Conservation (phyloP, 75 land plant species). For the Selaginella moellendorffii region DNA sequence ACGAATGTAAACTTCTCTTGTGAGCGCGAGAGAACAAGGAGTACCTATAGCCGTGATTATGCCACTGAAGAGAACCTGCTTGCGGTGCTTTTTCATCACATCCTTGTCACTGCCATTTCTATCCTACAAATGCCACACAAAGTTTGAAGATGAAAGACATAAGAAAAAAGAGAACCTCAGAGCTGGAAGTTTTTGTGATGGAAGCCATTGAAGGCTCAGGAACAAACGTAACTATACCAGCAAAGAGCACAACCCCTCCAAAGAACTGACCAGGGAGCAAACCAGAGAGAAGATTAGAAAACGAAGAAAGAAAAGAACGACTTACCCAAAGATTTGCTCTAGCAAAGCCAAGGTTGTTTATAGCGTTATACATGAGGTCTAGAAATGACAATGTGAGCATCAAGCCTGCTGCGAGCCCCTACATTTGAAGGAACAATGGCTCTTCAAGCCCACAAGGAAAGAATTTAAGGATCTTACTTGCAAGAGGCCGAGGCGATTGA, state of each 20-base stretch:
- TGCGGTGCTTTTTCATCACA: slow-evolving; percentile 51
- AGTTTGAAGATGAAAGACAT: too few relatives aligned
- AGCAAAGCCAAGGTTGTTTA: slow-evolving; percentile 77
- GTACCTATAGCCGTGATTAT: slow-evolving; percentile 77
- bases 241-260: slow-evolving; percentile 78
- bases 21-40: too few relatives aligned
- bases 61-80: slow-evolving; percentile 79
- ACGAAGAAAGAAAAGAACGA: not conserved
- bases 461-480: too few relatives aligned
- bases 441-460: too few relatives aligned
- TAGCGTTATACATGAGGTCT: slow-evolving; percentile 88
- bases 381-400: slow-evolving; percentile 90
- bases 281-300: not conserved
- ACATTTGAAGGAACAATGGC: slow-evolving; percentile 4
- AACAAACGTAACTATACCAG: slow-evolving; percentile 48
- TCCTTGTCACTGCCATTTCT: slow-evolving; percentile 45
- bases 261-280: slow-evolving; percentile 38
- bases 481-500: slow-evolving; percentile 72
- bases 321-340: slow-evolving; percentile 84
- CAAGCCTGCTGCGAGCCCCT: slow-evolving; percentile 95
- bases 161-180: too few relatives aligned
- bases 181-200: not conserved
- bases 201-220: slow-evolving; percentile 35
- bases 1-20: not conserved
- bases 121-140: slow-evolving; percentile 30